Evolutionary conservation across 2,329 filamentous ascomycete species (phyloP).

Genomic region (Colletotrichum echinochloae): DNA sequence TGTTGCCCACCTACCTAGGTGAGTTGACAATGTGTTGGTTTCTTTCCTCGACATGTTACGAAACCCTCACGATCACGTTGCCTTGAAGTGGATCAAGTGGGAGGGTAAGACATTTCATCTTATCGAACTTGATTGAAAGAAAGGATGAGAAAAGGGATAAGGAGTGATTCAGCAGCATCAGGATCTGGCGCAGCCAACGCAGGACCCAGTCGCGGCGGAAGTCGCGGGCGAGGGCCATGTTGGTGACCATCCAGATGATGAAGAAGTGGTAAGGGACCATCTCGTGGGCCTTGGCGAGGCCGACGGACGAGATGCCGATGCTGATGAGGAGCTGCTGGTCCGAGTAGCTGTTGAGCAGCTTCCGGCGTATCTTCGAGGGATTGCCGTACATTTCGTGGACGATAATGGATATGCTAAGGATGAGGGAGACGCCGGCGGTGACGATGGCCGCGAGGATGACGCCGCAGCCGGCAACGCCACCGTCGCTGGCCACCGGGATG

Average conservation of each 20-base stretch:
- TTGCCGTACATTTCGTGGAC: slow-evolving; percentile 63
- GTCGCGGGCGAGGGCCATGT: slow-evolving; percentile 73
- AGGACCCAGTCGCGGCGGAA: slow-evolving; percentile 76
- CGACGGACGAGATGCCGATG: slow-evolving; percentile 75
- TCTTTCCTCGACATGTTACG: too few relatives aligned
- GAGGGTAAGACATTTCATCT: too few relatives aligned
- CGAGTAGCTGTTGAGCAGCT: slow-evolving; percentile 73
- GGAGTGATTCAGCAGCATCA: slow-evolving; percentile 78
- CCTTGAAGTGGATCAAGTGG: too few relatives aligned
- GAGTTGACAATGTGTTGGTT: too few relatives aligned
- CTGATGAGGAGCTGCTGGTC: slow-evolving; percentile 78
- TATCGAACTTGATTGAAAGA: too few relatives aligned
- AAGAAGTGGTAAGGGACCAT: slow-evolving; percentile 78
- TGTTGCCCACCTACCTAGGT: too few relatives aligned
- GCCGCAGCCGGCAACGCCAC: slow-evolving; percentile 68
- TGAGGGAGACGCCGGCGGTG: slow-evolving; percentile 68
- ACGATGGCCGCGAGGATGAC: slow-evolving; percentile 75
- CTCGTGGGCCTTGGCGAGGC: slow-evolving; percentile 67
- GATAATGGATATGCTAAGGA: slow-evolving; percentile 67
- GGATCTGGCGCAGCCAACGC: slow-evolving; percentile 72
- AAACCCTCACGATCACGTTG: too few relatives aligned
- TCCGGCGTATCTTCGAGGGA: slow-evolving; percentile 67
- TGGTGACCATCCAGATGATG: slow-evolving; percentile 75
- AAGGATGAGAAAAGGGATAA: too few relatives aligned
- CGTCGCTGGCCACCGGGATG: slow-evolving; percentile 63